These are phyloP conservation scores for Penicillium digitatum DNA, from an alignment of 2,329 filamentous ascomycete genomes.

Conservation along the genomic window DNA sequence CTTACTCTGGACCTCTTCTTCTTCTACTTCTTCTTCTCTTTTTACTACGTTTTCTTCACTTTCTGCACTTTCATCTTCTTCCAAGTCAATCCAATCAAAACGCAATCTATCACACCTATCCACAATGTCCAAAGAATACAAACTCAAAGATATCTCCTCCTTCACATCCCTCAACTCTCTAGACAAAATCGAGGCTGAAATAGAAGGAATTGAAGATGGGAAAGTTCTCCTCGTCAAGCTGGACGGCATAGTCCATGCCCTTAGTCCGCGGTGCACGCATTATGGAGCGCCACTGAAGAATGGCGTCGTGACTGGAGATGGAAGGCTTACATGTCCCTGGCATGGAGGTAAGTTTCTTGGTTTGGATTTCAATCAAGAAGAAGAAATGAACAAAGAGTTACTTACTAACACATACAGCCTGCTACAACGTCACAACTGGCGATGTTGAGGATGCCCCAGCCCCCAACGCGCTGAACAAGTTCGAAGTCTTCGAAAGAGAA, in stretches of 20 bases:
- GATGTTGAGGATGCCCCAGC: slow-evolving; percentile 95
- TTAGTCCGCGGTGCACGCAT: slow-evolving; percentile 81
- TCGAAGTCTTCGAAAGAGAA: slow-evolving; percentile 74
- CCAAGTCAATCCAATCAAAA: not conserved
- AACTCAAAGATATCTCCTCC: slow-evolving; percentile 70
- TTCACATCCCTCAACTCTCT: slow-evolving; percentile 67
- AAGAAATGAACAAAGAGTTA: not conserved
- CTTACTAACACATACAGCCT: slow-evolving; percentile 56
- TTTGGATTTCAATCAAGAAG: not conserved
- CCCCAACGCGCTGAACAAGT: slow-evolving; percentile 77
- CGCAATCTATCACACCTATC: slow-evolving; percentile 13
- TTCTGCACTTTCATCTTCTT: not conserved
- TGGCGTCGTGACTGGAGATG: slow-evolving; percentile 76
- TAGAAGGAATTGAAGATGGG: slow-evolving; percentile 79
- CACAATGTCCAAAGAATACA: slow-evolving; percentile 41
- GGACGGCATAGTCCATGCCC: slow-evolving; percentile 69
- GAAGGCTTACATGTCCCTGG: slow-evolving; percentile 89
- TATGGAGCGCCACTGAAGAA: slow-evolving; percentile 87
- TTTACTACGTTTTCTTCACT: not conserved
- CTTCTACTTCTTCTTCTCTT: not conserved
- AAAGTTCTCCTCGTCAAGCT: slow-evolving; percentile 85
- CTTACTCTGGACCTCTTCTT: not conserved
- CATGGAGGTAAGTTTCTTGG: slow-evolving; percentile 67
- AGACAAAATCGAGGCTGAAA: slow-evolving; percentile 82
- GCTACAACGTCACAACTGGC: slow-evolving; percentile 83